phyloP scores from a whole-genome alignment of 164 flowering plant species.

The Berberis vulgaris region DNA sequence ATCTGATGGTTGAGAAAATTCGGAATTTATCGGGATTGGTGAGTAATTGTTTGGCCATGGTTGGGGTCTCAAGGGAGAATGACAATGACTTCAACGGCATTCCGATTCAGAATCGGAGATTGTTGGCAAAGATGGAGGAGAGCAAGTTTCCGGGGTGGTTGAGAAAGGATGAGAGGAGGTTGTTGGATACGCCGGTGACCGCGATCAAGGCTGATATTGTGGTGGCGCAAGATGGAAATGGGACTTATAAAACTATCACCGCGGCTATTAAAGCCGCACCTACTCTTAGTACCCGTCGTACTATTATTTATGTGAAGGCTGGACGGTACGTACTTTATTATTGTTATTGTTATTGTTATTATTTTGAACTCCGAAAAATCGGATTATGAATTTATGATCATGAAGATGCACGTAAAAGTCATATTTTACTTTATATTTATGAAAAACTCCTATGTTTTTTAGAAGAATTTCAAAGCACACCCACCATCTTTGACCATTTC shows the following conservation, averaged over 20 bases:
- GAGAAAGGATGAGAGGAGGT: constrained; percentile 33
- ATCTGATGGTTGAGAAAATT: constrained; percentile 30
- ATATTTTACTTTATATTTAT: too few relatives aligned
- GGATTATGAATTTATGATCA: too few relatives aligned
- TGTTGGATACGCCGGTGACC: constrained; percentile 38
- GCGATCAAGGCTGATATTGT: constrained; percentile 50
- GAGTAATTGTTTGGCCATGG: constrained; percentile 72
- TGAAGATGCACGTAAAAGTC: too few relatives aligned
- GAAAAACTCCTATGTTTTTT: too few relatives aligned
- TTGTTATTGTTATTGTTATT: too few relatives aligned
- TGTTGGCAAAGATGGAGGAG: constrained; percentile 13
- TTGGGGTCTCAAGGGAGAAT: constrained; percentile 20
- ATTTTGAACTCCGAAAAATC: too few relatives aligned
- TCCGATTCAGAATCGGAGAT: constrained; percentile 60
- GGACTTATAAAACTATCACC: constrained; percentile 51
- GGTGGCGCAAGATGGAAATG: constrained; percentile 66
- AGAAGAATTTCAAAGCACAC: too few relatives aligned
- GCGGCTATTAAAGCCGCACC: constrained; percentile 84
- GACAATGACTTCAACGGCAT: constrained; percentile 53
- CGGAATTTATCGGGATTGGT: constrained; percentile 41
- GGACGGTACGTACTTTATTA: constrained; percentile 74
- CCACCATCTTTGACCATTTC: too few relatives aligned
- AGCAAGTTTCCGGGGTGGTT: constrained; percentile 53
- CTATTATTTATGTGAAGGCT: constrained; percentile 68
- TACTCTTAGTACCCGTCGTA: constrained; percentile 40